Conservation (phyloP, 1,284 basidiomycete genomes). For the Malassezia arunalokei region DNA sequence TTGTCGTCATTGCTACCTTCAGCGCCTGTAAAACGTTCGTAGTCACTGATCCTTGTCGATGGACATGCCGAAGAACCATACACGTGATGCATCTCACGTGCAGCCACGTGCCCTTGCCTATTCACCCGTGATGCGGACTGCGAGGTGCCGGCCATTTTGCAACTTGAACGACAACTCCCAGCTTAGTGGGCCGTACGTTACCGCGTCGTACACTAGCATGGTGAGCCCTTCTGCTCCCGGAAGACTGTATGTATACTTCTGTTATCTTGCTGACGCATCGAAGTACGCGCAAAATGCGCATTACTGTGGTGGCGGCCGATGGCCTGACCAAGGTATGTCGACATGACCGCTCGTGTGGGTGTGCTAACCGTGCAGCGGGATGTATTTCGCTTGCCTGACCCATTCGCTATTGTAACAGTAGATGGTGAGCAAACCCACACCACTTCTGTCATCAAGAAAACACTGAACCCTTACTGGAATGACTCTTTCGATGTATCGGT, state of each 20-base stretch:
- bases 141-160: too few relatives aligned
- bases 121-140: too few relatives aligned
- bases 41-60: too few relatives aligned
- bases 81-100: not conserved
- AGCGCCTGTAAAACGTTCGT: too few relatives aligned
- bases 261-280: not conserved
- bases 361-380: slow-evolving; percentile 21
- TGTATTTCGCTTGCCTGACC: slow-evolving; percentile 65
- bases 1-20: not conserved
- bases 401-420: slow-evolving; percentile 86
- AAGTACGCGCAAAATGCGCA: slow-evolving; percentile 33
- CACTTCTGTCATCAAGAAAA: slow-evolving; percentile 53
- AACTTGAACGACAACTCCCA: too few relatives aligned
- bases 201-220: slow-evolving; percentile 16
- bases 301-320: slow-evolving; percentile 45
- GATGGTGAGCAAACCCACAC: slow-evolving; percentile 88
- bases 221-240: slow-evolving; percentile 35
- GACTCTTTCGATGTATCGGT: slow-evolving; percentile 53
- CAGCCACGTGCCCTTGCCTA: not conserved
- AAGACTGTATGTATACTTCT: slow-evolving; percentile 16
- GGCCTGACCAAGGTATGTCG: slow-evolving; percentile 32
- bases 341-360: not conserved
- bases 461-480: slow-evolving; percentile 46
- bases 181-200: too few relatives aligned
- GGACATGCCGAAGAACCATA: too few relatives aligned